A percentile compares a stretch with the other conserved stretches of the same genome.
Evolutionary conservation across 73 alveolate genomes (phyloP).

Genomic region (Paramecium caudatum): DNA sequence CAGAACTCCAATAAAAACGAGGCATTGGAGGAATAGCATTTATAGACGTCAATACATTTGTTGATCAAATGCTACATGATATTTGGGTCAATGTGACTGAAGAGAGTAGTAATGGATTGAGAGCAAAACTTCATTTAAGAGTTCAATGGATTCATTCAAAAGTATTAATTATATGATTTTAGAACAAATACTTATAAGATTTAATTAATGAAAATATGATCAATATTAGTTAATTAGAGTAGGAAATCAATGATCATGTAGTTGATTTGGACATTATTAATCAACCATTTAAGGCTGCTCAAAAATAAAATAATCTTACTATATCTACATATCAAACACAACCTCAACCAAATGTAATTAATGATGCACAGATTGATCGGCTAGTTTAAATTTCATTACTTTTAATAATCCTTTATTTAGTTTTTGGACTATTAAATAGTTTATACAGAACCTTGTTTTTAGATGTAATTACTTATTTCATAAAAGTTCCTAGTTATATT

Average conservation of each 20-base stretch:
- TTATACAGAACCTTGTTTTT: neutral
- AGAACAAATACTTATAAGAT: conserved; percentile 48
- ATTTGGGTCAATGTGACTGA: neutral
- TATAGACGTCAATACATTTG: conserved; percentile 7
- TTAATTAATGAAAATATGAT: neutral
- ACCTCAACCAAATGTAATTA: neutral
- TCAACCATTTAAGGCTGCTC: neutral
- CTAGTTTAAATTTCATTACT: neutral
- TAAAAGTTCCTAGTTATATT: conserved; percentile 29
- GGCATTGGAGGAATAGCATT: conserved; percentile 20
- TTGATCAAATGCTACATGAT: conserved; percentile 45
- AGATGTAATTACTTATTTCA: neutral
- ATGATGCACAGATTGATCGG: conserved; percentile 5
- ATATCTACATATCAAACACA: conserved; percentile 1
- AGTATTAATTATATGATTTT: neutral
- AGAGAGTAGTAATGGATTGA: neutral
- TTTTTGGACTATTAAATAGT: neutral
- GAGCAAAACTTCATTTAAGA: conserved; percentile 1
- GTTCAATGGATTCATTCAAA: conserved; percentile 42
- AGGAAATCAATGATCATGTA: conserved; percentile 38
- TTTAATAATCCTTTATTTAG: conserved; percentile 1
- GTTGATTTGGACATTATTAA: conserved; percentile 35
- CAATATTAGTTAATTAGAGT: neutral
- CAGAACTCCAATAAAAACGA: conserved; percentile 8
- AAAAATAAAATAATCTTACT: neutral